phyloP scores from a whole-genome alignment of 1,284 basidiomycete genomes.

The Boletus sp. region DNA sequence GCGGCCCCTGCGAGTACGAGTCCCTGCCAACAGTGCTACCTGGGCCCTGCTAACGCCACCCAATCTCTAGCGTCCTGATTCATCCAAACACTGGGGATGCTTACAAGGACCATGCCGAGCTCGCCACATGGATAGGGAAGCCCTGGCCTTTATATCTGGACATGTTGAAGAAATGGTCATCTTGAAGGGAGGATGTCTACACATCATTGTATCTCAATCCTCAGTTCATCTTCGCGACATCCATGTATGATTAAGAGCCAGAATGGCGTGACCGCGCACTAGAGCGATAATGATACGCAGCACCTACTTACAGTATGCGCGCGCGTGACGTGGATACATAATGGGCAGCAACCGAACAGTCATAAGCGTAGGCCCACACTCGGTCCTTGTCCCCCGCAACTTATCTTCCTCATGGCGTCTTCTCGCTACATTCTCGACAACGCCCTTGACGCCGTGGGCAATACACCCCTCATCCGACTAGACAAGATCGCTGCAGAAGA shows the following conservation, averaged over 20 bases:
- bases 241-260: too few relatives aligned
- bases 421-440: constrained; percentile 57
- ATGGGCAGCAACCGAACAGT: too few relatives aligned
- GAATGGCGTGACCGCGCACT: too few relatives aligned
- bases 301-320: too few relatives aligned
- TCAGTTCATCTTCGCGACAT: not conserved
- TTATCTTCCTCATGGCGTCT: constrained; percentile 13
- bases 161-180: constrained; percentile 23
- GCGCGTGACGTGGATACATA: too few relatives aligned
- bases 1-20: constrained; percentile 37
- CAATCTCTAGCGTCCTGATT: constrained; percentile 52
- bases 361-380: too few relatives aligned
- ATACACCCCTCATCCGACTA: constrained; percentile 87
- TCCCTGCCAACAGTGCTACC: not conserved
- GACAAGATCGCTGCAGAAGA: constrained; percentile 75
- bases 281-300: too few relatives aligned
- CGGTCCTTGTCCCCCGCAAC: not conserved
- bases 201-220: not conserved
- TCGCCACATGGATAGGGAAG: constrained; percentile 66
- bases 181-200: too few relatives aligned
- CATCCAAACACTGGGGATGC: constrained; percentile 69
- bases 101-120: constrained; percentile 59
- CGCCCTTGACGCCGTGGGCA: constrained; percentile 82
- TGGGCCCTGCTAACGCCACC: constrained; percentile 6
- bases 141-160: constrained; percentile 53